A percentile compares a stretch with the other conserved stretches of the same genome.
Evolutionary conservation across 208 protist genomes (phyloP).

Genomic region (Balamuthia mandrillaris): DNA sequence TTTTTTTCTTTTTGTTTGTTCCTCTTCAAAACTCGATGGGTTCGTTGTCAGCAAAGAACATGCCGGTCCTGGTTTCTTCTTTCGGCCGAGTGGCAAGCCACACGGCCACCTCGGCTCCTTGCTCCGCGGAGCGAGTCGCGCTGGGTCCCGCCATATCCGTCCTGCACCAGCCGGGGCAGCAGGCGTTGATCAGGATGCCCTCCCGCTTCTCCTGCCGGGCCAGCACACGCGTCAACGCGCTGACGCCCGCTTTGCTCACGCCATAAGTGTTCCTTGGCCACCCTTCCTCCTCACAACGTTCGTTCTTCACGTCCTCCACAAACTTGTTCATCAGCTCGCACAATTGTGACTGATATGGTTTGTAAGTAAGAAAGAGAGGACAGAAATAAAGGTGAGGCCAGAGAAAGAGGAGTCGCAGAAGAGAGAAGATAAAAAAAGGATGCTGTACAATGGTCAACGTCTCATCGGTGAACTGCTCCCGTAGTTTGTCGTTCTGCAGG

Average conservation of each 20-base stretch:
- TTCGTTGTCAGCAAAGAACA: background rate
- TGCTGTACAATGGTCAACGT: background rate
- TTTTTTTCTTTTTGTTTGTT: background rate
- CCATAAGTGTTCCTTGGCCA: background rate
- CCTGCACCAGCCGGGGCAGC: constrained; percentile 24
- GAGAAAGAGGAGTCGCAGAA: background rate
- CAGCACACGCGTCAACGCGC: background rate
- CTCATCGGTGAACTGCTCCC: background rate
- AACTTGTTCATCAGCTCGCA: background rate
- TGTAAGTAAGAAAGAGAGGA: background rate
- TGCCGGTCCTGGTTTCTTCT: background rate
- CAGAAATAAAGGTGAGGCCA: background rate
- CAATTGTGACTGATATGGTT: background rate
- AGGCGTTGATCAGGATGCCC: constrained; percentile 16
- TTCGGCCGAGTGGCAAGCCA: background rate
- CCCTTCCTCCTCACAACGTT: background rate
- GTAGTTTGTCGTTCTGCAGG: background rate
- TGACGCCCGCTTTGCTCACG: background rate
- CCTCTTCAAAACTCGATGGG: background rate
- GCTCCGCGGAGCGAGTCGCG: background rate
- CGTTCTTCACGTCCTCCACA: background rate
- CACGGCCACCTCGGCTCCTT: constrained; percentile 12
- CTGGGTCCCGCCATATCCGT: constrained; percentile 17
- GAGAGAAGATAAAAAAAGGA: background rate
- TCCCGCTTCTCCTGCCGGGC: background rate